phyloP scores from a whole-genome alignment of 805 yeast species.

The Candida suzukii region DNA sequence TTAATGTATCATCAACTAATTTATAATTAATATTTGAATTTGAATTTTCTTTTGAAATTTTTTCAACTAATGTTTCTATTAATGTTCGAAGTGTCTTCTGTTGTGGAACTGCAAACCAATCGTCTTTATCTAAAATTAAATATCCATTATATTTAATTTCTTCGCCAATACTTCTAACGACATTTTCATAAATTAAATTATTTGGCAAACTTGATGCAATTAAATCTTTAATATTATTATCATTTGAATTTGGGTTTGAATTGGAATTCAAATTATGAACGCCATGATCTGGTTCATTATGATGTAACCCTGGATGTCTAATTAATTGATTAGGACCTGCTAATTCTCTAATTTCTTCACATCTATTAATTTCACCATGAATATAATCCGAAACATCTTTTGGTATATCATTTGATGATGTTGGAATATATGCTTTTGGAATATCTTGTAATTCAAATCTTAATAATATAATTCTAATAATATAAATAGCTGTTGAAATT shows the following conservation, averaged over 20 bases:
- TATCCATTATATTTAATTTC: slow-evolving; percentile 44
- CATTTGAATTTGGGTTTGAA: not conserved
- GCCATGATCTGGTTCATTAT: slow-evolving; percentile 3
- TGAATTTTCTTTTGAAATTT: not conserved
- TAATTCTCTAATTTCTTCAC: slow-evolving; percentile 31
- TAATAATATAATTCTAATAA: slow-evolving; percentile 52
- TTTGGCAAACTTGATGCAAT: slow-evolving; percentile 14
- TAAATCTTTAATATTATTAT: not conserved
- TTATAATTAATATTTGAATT: not conserved
- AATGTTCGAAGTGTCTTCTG: slow-evolving; percentile 36
- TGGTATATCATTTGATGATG: slow-evolving; percentile 53
- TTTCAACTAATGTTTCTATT: slow-evolving; percentile 9
- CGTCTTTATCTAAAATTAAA: slow-evolving; percentile 27
- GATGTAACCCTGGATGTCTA: slow-evolving; percentile 44
- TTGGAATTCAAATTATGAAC: too few species aligned
- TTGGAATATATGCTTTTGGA: slow-evolving; percentile 72
- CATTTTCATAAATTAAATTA: slow-evolving; percentile 40
- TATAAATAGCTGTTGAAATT: slow-evolving; percentile 41
- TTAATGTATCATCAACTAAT: slow-evolving; percentile 28
- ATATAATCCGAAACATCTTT: slow-evolving; percentile 34
- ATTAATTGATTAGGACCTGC: slow-evolving; percentile 37
- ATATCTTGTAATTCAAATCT: slow-evolving; percentile 62
- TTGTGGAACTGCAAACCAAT: slow-evolving; percentile 25
- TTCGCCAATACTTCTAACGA: slow-evolving; percentile 53
- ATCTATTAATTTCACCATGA: slow-evolving; percentile 30